Evolutionary conservation across 305 asterid genomes (phyloP).

Genomic region (Solanum chacoense): DNA sequence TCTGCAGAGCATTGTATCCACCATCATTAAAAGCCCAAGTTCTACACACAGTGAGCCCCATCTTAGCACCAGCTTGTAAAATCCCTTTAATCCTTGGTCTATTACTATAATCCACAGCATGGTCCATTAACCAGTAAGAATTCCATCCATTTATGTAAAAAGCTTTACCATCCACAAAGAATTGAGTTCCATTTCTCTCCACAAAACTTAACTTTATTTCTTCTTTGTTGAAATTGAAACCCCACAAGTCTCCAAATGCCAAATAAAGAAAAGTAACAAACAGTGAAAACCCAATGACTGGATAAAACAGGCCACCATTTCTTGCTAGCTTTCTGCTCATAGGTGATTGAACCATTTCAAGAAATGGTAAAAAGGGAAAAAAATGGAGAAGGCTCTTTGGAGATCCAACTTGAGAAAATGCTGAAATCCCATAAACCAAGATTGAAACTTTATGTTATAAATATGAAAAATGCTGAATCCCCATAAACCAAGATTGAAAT

Average conservation of each 20-base stretch:
- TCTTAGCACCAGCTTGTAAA: conserved; percentile 73
- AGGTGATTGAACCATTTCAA: conserved; percentile 13
- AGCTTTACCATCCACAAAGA: conserved; percentile 70
- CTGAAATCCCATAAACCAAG: background rate
- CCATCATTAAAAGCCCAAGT: conserved; percentile 99
- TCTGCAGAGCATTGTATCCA: conserved; percentile 85
- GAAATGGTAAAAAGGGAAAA: background rate
- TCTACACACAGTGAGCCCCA: conserved; percentile 96
- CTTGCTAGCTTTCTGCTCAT: conserved; percentile 34
- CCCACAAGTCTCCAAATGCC: conserved; percentile 79
- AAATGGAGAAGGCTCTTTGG: background rate
- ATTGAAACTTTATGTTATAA: conserved; percentile 7
- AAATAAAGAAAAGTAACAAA: conserved; percentile 66
- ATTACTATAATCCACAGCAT: conserved; percentile 61
- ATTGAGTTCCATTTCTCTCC: conserved; percentile 89
- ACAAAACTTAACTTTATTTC: conserved; percentile 59
- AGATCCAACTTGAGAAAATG: background rate
- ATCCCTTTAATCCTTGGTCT: conserved; percentile 49
- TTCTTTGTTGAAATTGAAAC: conserved; percentile 13
- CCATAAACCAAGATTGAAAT: conserved; percentile 6
- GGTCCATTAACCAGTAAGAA: conserved; percentile 98
- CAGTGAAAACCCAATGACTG: conserved; percentile 73
- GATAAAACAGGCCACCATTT: conserved; percentile 65
- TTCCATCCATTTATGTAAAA: conserved; percentile 96
- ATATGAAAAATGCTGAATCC: background rate